These are phyloP conservation scores for Phytophthora crassamura DNA, from an alignment of 352 stramenopile species.

Conservation along the genomic window DNA sequence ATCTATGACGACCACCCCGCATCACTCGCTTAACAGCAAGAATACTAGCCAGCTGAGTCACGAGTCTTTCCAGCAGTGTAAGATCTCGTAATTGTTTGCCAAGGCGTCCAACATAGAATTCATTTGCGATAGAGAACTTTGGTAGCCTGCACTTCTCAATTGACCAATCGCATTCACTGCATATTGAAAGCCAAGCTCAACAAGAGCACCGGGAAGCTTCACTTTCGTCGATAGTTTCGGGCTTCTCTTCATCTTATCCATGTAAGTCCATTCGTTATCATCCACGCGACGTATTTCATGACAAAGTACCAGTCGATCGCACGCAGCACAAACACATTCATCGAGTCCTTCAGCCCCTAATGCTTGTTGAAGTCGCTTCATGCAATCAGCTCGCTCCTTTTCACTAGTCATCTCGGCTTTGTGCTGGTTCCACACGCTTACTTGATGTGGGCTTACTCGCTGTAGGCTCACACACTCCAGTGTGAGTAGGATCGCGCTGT, in stretches of 20 bases:
- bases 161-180: background rate
- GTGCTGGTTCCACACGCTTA: no score
- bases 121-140: conserved; percentile 1
- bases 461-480: no score
- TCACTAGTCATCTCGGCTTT: no score
- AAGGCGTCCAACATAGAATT: conserved; percentile 1
- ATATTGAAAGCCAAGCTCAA: conserved; percentile 2
- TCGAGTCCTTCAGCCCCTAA: background rate
- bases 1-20: no score
- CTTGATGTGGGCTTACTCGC: no score
- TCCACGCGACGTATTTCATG: background rate
- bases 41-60: background rate
- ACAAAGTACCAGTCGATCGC: background rate
- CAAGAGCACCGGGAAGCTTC: background rate
- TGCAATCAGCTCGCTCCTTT: background rate
- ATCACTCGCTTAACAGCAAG: background rate
- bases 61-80: background rate
- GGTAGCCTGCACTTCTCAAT: background rate
- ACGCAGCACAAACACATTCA: conserved; percentile 12
- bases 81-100: background rate
- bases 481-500: no score
- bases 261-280: background rate
- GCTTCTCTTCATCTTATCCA: background rate
- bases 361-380: background rate
- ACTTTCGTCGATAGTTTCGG: background rate